These are phyloP conservation scores for Pezicula carpinea DNA, from an alignment of 2,329 filamentous ascomycete genomes.

Conservation along the genomic window DNA sequence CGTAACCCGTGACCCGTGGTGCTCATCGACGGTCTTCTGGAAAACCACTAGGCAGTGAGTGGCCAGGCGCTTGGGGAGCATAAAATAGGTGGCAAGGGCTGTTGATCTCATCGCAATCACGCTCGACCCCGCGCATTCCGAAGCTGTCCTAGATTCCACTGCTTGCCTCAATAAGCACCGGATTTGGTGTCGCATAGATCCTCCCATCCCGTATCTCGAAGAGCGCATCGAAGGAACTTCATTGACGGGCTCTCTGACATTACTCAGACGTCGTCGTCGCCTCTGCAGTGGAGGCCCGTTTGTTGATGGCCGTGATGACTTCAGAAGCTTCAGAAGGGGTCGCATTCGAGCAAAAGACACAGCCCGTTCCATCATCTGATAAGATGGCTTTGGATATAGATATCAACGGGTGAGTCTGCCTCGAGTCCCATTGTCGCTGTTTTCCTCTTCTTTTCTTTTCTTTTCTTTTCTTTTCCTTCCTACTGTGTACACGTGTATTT, in stretches of 20 bases:
- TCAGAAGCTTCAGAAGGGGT: constrained; percentile 34
- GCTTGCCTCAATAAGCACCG: not conserved
- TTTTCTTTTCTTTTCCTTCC: constrained; percentile 23
- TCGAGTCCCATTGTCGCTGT: constrained; percentile 21
- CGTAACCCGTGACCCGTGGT: too few relatives aligned
- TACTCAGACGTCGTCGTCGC: constrained; percentile 9
- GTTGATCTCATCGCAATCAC: not conserved
- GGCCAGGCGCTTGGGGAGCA: not conserved
- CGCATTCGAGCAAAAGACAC: constrained; percentile 45
- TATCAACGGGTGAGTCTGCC: constrained; percentile 54
- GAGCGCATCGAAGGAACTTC: constrained; percentile 3
- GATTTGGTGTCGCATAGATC: not conserved
- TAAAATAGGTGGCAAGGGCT: not conserved
- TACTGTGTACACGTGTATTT: constrained; percentile 27
- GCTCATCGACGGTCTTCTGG: too few relatives aligned
- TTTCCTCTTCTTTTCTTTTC: constrained; percentile 21
- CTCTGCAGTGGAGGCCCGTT: constrained; percentile 20
- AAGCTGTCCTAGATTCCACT: not conserved
- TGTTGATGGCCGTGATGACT: constrained; percentile 50
- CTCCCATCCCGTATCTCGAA: not conserved
- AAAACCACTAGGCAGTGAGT: too few relatives aligned
- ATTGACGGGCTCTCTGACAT: constrained; percentile 1
- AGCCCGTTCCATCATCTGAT: constrained; percentile 39
- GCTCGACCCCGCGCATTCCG: constrained; percentile 1
- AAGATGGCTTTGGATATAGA: constrained; percentile 48